Conservation (phyloP, 2,329 filamentous ascomycete species). For the Eutypa lata region DNA sequence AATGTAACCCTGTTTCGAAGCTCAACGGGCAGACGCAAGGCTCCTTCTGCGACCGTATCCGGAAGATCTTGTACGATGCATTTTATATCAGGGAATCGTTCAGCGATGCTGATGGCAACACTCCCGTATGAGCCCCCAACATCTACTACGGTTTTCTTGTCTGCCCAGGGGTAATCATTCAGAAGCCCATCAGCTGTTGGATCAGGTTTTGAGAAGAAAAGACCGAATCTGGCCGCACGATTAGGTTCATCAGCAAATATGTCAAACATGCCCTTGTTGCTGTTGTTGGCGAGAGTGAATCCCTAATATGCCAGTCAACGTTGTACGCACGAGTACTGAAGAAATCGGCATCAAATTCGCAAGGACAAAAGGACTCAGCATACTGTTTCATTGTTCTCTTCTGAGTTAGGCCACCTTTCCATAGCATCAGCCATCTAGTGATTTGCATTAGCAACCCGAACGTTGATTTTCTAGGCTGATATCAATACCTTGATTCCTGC, state of each 20-base stretch:
- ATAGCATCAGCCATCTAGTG: slow-evolving; percentile 19
- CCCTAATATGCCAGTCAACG: slow-evolving; percentile 7
- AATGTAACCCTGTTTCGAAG: slow-evolving; percentile 15
- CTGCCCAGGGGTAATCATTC: slow-evolving; percentile 11
- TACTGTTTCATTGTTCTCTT: slow-evolving; percentile 21
- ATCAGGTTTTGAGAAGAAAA: slow-evolving; percentile 9
- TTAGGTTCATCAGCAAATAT: slow-evolving; percentile 17
- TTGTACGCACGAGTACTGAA: too few species aligned
- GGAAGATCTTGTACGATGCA: slow-evolving; percentile 21
- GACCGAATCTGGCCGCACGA: slow-evolving; percentile 12
- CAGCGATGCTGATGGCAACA: slow-evolving; percentile 21
- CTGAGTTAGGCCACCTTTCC: slow-evolving; percentile 24
- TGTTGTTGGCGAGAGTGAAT: slow-evolving; percentile 21
- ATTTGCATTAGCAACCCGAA: neutral
- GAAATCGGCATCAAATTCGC: too few species aligned
- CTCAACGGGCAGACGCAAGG: slow-evolving; percentile 5
- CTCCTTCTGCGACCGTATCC: slow-evolving; percentile 11
- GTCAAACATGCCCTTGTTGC: slow-evolving; percentile 20
- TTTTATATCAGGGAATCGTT: slow-evolving; percentile 19
- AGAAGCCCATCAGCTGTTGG: neutral
- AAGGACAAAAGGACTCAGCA: neutral
- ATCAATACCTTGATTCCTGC: slow-evolving; percentile 11
- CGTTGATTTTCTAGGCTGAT: neutral
- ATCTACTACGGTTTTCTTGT: slow-evolving; percentile 21
- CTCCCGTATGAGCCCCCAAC: slow-evolving; percentile 23